These are phyloP conservation scores for Eimeria sp. DNA, from an alignment of 169 alveolate genomes.

Conservation along the genomic window DNA sequence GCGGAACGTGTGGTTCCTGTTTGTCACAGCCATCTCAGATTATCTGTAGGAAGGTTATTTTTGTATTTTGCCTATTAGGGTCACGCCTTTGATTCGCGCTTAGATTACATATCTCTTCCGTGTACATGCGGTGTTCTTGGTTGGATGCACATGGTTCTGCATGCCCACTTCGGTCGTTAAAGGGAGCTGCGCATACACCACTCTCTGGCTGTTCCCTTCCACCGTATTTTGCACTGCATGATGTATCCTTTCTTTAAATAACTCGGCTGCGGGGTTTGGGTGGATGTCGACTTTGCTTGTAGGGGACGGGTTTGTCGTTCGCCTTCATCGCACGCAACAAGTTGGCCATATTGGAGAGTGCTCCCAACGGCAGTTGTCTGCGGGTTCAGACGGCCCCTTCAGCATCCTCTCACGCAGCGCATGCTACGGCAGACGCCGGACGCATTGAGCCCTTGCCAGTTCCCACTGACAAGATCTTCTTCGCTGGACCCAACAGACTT, in stretches of 20 bases:
- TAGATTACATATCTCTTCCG: neutral
- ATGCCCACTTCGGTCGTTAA: neutral
- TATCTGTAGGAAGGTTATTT: neutral
- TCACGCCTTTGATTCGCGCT: too few relatives aligned
- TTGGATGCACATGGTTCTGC: neutral
- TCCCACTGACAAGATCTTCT: constrained; percentile 78
- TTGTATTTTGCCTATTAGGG: too few relatives aligned
- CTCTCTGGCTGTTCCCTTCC: neutral
- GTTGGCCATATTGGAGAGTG: constrained; percentile 77
- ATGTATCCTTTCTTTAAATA: neutral
- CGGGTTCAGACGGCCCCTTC: constrained; percentile 75
- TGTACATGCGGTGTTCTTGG: neutral
- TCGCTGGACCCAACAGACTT: constrained; percentile 86
- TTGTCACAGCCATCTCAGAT: neutral
- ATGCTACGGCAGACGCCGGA: constrained; percentile 63
- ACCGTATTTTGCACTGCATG: neutral
- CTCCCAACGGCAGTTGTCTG: constrained; percentile 84
- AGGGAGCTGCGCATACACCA: neutral
- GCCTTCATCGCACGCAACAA: constrained; percentile 86
- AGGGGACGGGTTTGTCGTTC: constrained; percentile 78
- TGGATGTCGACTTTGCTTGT: neutral
- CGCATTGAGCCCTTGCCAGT: constrained; percentile 83
- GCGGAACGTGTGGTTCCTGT: neutral
- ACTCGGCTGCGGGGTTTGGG: neutral
- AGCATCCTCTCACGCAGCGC: constrained; percentile 9